Evolutionary conservation across 164 flowering plant genomes (phyloP).

Genomic region (Sedum album): DNA sequence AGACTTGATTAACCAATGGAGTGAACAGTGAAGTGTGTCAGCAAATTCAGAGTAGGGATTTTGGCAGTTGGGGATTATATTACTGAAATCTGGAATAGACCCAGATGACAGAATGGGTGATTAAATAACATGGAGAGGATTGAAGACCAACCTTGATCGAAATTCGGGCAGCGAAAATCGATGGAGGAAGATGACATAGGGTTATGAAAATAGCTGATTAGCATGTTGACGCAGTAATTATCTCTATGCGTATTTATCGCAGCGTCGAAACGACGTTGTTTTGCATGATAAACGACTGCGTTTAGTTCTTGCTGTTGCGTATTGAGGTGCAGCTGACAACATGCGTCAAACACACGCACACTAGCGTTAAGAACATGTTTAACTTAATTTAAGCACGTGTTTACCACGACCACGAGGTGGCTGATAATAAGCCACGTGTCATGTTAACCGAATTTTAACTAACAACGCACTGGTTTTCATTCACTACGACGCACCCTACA

Average conservation of each 20-base stretch:
- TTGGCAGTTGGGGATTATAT: not conserved
- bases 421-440: too few species aligned
- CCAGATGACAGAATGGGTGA: not conserved
- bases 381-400: not conserved
- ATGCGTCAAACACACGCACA: not conserved
- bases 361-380: not conserved
- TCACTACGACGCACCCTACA: not conserved
- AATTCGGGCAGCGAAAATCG: not conserved
- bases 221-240: not conserved
- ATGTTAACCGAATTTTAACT: too few species aligned
- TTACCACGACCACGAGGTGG: not conserved
- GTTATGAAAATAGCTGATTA: not conserved
- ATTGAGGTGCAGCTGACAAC: not conserved
- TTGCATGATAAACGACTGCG: not conserved
- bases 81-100: not conserved
- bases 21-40: not conserved
- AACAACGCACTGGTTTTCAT: too few species aligned
- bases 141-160: not conserved
- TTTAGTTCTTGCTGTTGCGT: not conserved
- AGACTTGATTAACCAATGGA: not conserved
- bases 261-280: not conserved
- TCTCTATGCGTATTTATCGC: not conserved
- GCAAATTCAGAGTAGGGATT: not conserved
- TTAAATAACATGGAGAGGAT: too few species aligned
- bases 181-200: not conserved